phyloP scores from a whole-genome alignment of 2,329 filamentous ascomycete genomes.

The Fusarium sp. region DNA sequence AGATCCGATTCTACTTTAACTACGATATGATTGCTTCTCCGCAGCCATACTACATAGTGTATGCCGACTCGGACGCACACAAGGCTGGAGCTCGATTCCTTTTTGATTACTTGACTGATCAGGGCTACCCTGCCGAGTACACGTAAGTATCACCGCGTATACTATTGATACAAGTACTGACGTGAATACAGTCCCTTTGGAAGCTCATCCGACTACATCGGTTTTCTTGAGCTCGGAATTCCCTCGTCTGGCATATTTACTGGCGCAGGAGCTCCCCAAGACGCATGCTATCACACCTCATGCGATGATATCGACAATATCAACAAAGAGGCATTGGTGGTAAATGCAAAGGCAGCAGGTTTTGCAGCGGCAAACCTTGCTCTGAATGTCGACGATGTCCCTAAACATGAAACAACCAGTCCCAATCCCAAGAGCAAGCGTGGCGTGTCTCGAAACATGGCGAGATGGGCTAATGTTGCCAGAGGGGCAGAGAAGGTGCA shows the following conservation, averaged over 20 bases:
- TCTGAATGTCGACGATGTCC: conserved; percentile 48
- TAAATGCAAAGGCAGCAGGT: conserved; percentile 60
- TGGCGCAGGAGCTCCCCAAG: conserved; percentile 49
- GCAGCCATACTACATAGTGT: conserved; percentile 53
- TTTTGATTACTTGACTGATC: conserved; percentile 47
- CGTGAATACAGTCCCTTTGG: conserved; percentile 49
- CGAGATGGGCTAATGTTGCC: conserved; percentile 17
- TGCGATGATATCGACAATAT: conserved; percentile 56
- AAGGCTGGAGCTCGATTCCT: conserved; percentile 49
- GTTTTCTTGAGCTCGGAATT: conserved; percentile 54
- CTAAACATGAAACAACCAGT: conserved; percentile 25
- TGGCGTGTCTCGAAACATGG: conserved; percentile 15
- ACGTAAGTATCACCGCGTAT: not conserved
- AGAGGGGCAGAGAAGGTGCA: conserved; percentile 25
- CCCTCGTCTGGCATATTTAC: conserved; percentile 55
- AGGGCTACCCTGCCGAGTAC: conserved; percentile 47
- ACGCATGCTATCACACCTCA: conserved; percentile 53
- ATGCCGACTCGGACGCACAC: conserved; percentile 55
- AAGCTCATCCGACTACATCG: conserved; percentile 53
- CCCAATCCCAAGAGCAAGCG: conserved; percentile 17
- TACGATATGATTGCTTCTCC: conserved; percentile 75
- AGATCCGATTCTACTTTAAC: conserved; percentile 75
- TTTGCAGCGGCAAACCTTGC: conserved; percentile 59
- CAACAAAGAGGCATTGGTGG: conserved; percentile 52
- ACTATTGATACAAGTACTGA: not conserved